Percentiles rank a stretch among this genome's conserved stretches.
Evolutionary conservation across 306 rosid species (phyloP).

Genomic region (Urtica urens): DNA sequence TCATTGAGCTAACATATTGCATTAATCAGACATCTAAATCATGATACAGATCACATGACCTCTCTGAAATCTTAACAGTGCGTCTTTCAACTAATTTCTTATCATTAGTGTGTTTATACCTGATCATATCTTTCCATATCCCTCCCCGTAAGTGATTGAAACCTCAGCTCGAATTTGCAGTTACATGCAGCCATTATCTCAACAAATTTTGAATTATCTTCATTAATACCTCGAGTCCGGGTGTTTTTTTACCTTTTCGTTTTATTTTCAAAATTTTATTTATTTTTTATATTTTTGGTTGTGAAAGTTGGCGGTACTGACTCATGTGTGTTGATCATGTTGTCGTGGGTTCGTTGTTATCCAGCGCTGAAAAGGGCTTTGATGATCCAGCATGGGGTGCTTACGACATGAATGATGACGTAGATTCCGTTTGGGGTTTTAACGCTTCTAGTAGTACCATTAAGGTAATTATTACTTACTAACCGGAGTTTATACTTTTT

Average conservation of each 20-base stretch:
- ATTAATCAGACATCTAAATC: too few relatives aligned
- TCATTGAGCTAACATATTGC: too few relatives aligned
- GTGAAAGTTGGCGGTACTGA: too few relatives aligned
- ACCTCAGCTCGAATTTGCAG: neutral
- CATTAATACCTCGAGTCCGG: too few relatives aligned
- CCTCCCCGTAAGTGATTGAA: too few relatives aligned
- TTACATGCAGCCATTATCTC: neutral
- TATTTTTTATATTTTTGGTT: too few relatives aligned
- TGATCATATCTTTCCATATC: neutral
- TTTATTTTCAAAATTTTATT: too few relatives aligned
- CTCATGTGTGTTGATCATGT: constrained; percentile 51
- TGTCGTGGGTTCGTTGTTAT: constrained; percentile 51
- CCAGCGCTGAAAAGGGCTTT: constrained; percentile 68
- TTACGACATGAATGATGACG: constrained; percentile 75
- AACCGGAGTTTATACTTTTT: neutral
- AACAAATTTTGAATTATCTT: neutral
- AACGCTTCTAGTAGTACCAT: constrained; percentile 37
- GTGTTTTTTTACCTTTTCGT: too few relatives aligned
- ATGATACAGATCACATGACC: too few relatives aligned
- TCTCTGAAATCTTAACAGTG: too few relatives aligned
- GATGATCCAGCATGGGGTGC: constrained; percentile 88
- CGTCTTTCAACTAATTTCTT: too few relatives aligned
- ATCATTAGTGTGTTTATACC: neutral
- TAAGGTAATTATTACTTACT: constrained; percentile 29
- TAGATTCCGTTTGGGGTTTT: constrained; percentile 84